Percentiles rank a stretch among this genome's conserved stretches.
These are phyloP conservation scores for Tolypocladium ophioglossoides DNA, from an alignment of 2,329 filamentous ascomycete species.

Conservation along the genomic window DNA sequence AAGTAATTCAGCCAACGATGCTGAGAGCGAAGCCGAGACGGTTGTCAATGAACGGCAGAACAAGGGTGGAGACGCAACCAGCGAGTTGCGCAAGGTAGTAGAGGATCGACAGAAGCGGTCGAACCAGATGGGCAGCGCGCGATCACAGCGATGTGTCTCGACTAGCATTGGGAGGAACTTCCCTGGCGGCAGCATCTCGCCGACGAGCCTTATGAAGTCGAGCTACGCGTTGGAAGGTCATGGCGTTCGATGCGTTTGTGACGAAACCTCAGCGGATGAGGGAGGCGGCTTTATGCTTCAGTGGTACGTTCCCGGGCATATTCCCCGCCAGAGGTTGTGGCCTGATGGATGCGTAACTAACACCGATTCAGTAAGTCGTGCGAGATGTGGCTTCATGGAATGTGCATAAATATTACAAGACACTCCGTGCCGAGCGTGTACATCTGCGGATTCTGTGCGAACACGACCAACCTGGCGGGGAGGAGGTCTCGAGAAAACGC, in stretches of 20 bases:
- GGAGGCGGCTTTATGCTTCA: slow-evolving; percentile 49
- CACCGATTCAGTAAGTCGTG: slow-evolving; percentile 43
- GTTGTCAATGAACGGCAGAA: slow-evolving; percentile 35
- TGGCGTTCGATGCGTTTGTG: slow-evolving; percentile 48
- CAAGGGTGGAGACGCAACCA: slow-evolving; percentile 44
- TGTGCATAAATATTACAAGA: slow-evolving; percentile 48
- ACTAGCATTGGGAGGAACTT: slow-evolving; percentile 21
- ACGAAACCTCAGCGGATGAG: slow-evolving; percentile 30
- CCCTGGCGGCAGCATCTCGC: slow-evolving; percentile 34
- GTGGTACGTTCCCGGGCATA: slow-evolving; percentile 37
- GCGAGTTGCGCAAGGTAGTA: slow-evolving; percentile 48
- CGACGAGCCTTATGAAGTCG: slow-evolving; percentile 38
- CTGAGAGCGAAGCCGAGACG: slow-evolving; percentile 50
- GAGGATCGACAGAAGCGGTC: slow-evolving; percentile 37
- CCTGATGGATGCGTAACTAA: not conserved
- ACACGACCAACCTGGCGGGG: slow-evolving; percentile 44
- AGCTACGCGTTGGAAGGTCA: slow-evolving; percentile 31
- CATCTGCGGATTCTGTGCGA: slow-evolving; percentile 52
- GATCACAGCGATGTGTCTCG: slow-evolving; percentile 21
- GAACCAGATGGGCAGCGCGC: slow-evolving; percentile 18
- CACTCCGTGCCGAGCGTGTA: slow-evolving; percentile 49
- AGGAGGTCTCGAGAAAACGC: slow-evolving; percentile 35
- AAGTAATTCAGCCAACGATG: slow-evolving; percentile 28
- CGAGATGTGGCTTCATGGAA: slow-evolving; percentile 55
- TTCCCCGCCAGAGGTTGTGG: not conserved